These are phyloP conservation scores for Neurospora sublineolata DNA, from an alignment of 495 filamentous ascomycete genomes.

Conservation along the genomic window DNA sequence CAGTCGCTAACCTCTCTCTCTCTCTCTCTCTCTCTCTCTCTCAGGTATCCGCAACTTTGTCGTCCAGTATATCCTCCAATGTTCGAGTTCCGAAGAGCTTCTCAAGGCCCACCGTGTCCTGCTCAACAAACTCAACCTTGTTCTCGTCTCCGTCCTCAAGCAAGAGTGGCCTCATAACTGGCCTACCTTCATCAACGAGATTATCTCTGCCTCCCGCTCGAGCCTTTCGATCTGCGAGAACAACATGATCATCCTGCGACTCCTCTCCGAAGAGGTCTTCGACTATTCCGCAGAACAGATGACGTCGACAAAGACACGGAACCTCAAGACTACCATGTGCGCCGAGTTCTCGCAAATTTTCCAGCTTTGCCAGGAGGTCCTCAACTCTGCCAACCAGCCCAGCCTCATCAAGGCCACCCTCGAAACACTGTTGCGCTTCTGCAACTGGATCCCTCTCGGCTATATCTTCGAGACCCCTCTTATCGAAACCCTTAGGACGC, in stretches of 20 bases:
- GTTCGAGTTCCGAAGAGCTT: slow-evolving; percentile 76
- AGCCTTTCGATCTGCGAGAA: slow-evolving; percentile 97
- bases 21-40: background rate
- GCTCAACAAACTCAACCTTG: slow-evolving; percentile 94
- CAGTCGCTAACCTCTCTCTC: background rate
- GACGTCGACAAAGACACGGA: slow-evolving; percentile 91
- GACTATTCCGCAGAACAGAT: slow-evolving; percentile 98
- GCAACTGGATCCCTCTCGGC: slow-evolving; percentile 97
- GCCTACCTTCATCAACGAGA: slow-evolving; percentile 99
- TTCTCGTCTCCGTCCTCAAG: slow-evolving; percentile 93
- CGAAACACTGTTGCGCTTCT: slow-evolving; percentile 86
- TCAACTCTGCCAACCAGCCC: slow-evolving; percentile 76
- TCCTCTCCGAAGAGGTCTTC: slow-evolving; percentile 96
- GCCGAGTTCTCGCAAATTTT: slow-evolving; percentile 96
- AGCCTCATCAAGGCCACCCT: slow-evolving; percentile 88
- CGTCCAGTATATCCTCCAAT: slow-evolving; percentile 92
- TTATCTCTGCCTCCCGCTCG: slow-evolving; percentile 87
- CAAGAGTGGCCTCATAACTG: slow-evolving; percentile 99
- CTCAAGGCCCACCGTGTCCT: slow-evolving; percentile 72
- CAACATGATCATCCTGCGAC: slow-evolving; percentile 95
- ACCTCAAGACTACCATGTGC: slow-evolving; percentile 96
- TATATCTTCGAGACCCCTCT: slow-evolving; percentile 97
- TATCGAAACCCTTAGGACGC: slow-evolving; percentile 82
- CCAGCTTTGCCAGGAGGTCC: slow-evolving; percentile 86
- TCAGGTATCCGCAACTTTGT: slow-evolving; percentile 96